These are phyloP conservation scores for Diaporthe amygdali DNA, from an alignment of 2,329 filamentous ascomycete genomes.

Conservation along the genomic window DNA sequence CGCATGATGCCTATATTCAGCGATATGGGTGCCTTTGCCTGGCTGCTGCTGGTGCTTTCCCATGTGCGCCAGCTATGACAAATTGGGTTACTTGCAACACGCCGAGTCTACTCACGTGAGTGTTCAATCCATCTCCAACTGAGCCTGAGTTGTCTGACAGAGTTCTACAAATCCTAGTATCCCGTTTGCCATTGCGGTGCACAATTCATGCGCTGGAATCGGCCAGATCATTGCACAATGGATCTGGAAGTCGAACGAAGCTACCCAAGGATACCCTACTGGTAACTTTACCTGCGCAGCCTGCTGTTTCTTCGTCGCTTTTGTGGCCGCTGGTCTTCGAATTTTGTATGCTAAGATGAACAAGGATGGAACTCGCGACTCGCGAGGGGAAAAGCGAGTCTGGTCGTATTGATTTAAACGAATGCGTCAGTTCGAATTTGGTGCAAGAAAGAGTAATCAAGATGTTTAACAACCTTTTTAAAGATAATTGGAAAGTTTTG, in stretches of 20 bases:
- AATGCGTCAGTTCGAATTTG: too few relatives aligned
- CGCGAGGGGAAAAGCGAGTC: slow-evolving; percentile 28
- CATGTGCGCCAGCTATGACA: slow-evolving; percentile 39
- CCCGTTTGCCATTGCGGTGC: slow-evolving; percentile 41
- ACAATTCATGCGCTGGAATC: slow-evolving; percentile 42
- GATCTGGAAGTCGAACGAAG: slow-evolving; percentile 42
- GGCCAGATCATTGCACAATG: slow-evolving; percentile 45
- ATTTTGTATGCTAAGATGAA: slow-evolving; percentile 33
- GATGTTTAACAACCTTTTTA: too few relatives aligned
- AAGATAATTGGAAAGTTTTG: too few relatives aligned
- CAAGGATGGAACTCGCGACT: slow-evolving; percentile 26
- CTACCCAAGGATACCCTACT: slow-evolving; percentile 39
- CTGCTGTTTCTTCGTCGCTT: slow-evolving; percentile 39
- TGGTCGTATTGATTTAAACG: slow-evolving; percentile 31
- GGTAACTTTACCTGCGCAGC: slow-evolving; percentile 45
- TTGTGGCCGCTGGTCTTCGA: slow-evolving; percentile 28
- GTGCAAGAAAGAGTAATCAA: neutral
- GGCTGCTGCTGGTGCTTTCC: slow-evolving; percentile 42
- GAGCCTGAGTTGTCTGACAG: neutral
- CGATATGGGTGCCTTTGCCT: slow-evolving; percentile 43
- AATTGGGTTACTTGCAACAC: slow-evolving; percentile 46
- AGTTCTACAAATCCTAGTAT: slow-evolving; percentile 24
- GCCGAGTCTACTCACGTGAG: slow-evolving; percentile 37
- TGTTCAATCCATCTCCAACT: too few relatives aligned
- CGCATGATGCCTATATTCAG: slow-evolving; percentile 28